Base-by-base conservation (phyloP, 2,329 filamentous ascomycete genomes). In the Colletotrichum costaricense region DNA sequence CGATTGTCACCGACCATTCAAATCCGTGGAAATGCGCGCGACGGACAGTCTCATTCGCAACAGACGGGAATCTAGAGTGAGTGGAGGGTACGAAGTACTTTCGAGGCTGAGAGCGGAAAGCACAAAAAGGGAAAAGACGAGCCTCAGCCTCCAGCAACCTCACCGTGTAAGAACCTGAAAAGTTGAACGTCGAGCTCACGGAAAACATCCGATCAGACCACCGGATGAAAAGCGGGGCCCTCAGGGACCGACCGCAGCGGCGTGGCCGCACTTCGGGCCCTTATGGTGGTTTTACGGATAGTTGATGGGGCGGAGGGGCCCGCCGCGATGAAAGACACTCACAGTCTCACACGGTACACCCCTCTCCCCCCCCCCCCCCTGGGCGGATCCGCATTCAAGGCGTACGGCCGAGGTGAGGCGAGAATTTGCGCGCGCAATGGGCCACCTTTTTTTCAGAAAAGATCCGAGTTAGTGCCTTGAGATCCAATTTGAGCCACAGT, bases 231-330 rank as follows among this genome's bases (percentile, higher is more conserved):
- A 59, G 59, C 59, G 46, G 70, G 33, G 4, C 33, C 6, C 63
- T 42, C 24, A 35, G 7, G 46, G 38, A 12, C 26, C 28, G 54
- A 8, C 42, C 56, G 12, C 7, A n/a, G 14, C n/a, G 70, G 67
- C 70, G 46, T 73, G 70, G 70, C 70, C 60, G 70, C 67, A 73
- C 69, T 65, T 73, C 70, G 70, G 70, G 67, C 67, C 28, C 70
- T 73, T 65, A 35, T 7, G 24, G 59, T n/a, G 8, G 38, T 42
- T 42, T 42, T 42, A 42, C 38, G 38, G 35, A 38, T 16, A 38
- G 35, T 38, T 38, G 35, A 38, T 38, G 35, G 35, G 35, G 35
- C 35, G 35, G 35, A 16, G 35, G 35, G 38, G 14, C 1, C 38
- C 38, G 38, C 38, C 38, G 11, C 62, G 16, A 14, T 12, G 28